Percentiles rank a stretch among this genome's conserved stretches.
phyloP scores from a whole-genome alignment of 306 rosid species.

The Quillaja saponaria region DNA sequence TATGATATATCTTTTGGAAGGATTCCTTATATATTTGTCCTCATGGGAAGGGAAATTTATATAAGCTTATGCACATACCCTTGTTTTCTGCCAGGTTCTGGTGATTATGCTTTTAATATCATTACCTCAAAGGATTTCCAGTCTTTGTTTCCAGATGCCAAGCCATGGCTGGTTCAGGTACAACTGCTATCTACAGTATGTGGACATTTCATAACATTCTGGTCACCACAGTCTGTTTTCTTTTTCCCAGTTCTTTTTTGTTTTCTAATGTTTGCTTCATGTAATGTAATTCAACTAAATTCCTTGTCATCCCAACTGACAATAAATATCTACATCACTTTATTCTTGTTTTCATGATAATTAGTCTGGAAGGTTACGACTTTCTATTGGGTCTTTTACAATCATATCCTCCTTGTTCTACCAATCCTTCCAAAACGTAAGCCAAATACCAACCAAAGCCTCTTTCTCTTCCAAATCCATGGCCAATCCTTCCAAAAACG shows the following conservation, averaged over 20 bases:
- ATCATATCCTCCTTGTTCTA: too few species aligned
- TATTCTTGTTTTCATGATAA: too few species aligned
- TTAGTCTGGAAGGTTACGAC: too few species aligned
- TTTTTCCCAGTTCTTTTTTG: too few species aligned
- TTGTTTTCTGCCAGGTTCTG: constrained; percentile 44
- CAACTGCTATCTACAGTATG: constrained; percentile 5
- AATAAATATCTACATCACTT: too few species aligned
- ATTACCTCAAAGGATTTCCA: constrained; percentile 54
- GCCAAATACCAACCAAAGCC: too few species aligned
- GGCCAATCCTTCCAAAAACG: too few species aligned
- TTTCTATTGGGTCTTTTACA: too few species aligned
- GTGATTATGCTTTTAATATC: constrained; percentile 50
- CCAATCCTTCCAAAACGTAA: too few species aligned
- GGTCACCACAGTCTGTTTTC: neutral
- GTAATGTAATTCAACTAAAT: neutral
- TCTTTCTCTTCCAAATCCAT: too few species aligned
- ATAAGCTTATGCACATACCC: constrained; percentile 26
- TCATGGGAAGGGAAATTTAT: constrained; percentile 11
- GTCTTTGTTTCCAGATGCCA: constrained; percentile 56
- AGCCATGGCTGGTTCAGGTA: constrained; percentile 77
- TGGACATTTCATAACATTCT: constrained; percentile 21
- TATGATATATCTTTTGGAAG: neutral
- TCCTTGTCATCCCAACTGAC: too few species aligned
- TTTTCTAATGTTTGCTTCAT: neutral
- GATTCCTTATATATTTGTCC: too few species aligned